Evolutionary conservation across 78 protist species (phyloP).

Genomic region (Dictyostelium citrinum): DNA sequence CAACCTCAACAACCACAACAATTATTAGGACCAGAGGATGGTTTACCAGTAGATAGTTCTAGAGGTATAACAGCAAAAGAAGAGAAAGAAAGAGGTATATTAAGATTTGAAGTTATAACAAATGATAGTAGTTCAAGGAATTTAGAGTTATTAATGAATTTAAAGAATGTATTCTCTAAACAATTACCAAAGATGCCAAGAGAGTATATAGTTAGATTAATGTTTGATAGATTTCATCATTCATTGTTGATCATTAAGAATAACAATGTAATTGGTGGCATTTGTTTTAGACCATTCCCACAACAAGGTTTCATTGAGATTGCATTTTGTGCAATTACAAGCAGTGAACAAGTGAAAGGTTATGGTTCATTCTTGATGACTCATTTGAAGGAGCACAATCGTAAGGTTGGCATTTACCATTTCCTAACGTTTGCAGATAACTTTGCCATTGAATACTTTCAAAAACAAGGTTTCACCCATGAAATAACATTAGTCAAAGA

Average conservation of each 20-base stretch:
- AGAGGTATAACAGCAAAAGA: slow-evolving; percentile 21
- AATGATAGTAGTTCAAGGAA: slow-evolving; percentile 27
- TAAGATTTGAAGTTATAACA: slow-evolving; percentile 57
- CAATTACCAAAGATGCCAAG: slow-evolving; percentile 96
- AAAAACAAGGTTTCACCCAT: slow-evolving; percentile 93
- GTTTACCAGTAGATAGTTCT: neutral
- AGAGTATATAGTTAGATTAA: slow-evolving; percentile 89
- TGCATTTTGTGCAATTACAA: slow-evolving; percentile 92
- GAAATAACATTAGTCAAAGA: slow-evolving; percentile 77
- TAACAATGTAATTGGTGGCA: slow-evolving; percentile 90
- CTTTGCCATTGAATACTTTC: slow-evolving; percentile 95
- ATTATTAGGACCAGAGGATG: slow-evolving; percentile 18
- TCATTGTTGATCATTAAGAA: slow-evolving; percentile 53
- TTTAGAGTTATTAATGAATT: slow-evolving; percentile 17
- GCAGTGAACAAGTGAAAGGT: slow-evolving; percentile 89
- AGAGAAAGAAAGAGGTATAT: slow-evolving; percentile 57
- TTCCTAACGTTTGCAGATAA: slow-evolving; percentile 97
- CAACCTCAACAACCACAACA: neutral
- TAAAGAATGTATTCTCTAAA: slow-evolving; percentile 84
- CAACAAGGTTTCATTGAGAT: slow-evolving; percentile 90
- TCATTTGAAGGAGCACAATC: slow-evolving; percentile 86
- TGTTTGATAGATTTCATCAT: slow-evolving; percentile 75
- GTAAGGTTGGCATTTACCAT: slow-evolving; percentile 59
- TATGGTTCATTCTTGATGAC: slow-evolving; percentile 94
- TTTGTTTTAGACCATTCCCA: slow-evolving; percentile 88